Evolutionary conservation across 306 rosid species (phyloP), one percentile per base, ranked within the genome.

Genomic region (Cucurbita moschata): DNA sequence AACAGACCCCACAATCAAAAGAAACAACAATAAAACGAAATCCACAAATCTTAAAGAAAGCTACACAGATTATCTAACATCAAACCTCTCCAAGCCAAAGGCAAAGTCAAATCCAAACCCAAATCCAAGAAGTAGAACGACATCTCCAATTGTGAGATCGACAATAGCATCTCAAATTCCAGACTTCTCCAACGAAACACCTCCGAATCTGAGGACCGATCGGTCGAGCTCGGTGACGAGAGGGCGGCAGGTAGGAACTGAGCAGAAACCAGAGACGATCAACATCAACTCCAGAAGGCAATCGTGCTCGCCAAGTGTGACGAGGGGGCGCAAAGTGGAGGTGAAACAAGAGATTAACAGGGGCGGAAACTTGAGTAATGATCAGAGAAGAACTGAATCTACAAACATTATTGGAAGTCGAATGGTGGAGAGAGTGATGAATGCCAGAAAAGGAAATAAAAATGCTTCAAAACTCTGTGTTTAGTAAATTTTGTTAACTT

Each of bases 341-440:
- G 71, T 39, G 63, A 67, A 62, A 47, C 47, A 49, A 70, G 86
- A 84, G 1, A 65, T 4, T 8, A 64, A 43, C 10, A 72, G 50
- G 8, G 83, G 79, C 8, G 82, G 57, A 62, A 81, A 71, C 39
- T 50, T 68, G 76, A 80, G 72, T 64, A 30, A 42, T 52, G 52
- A 47, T 40, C 71, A 30, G 51, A 63, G 77, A 47, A 19, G 74
- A 71, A 75, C 21, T 76, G 78, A 80, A 71, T 77, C 73, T 60
- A 55, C 79, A 19, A 81, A 78, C 79, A 79, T 90, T 23, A 35
- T 82, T 75, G 98, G 98, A 53, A 90, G 98, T 80, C 86, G 82
- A 73, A 90, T 92, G 92, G 96, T 90, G 4, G 92, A 92, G 74
- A 92, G 68, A 81, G 77, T 92, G 61, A 79, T 90, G 82, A 90